phyloP scores from a whole-genome alignment of 345 rosid genomes.

The Streptanthus diversifolius region DNA sequence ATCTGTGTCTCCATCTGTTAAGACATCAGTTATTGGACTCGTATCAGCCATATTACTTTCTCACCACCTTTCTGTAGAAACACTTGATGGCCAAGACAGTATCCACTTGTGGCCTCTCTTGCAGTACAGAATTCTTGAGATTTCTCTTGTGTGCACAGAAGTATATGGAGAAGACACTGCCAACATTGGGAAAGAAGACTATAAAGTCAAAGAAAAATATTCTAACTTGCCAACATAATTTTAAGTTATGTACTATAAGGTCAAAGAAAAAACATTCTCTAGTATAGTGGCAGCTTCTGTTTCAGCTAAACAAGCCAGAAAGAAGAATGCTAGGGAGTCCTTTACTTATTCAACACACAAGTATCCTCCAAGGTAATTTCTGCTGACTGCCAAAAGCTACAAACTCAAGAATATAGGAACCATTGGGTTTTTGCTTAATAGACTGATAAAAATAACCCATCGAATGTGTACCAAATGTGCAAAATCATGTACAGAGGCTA shows the following conservation, averaged over 20 bases:
- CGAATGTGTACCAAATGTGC: neutral
- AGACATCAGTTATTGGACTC: slow-evolving; percentile 86
- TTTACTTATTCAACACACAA: slow-evolving; percentile 2
- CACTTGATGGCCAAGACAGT: slow-evolving; percentile 37
- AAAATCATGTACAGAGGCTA: neutral
- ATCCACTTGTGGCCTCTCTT: slow-evolving; percentile 41
- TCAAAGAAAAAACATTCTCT: neutral
- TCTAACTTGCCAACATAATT: neutral
- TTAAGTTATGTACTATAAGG: neutral
- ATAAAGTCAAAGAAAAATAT: neutral
- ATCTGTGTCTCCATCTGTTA: slow-evolving; percentile 90
- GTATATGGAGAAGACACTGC: neutral
- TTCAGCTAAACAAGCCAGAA: neutral
- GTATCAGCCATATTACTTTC: slow-evolving; percentile 78
- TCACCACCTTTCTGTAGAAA: slow-evolving; percentile 45
- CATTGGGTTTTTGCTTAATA: neutral
- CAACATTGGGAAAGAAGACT: neutral
- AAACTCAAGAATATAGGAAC: slow-evolving; percentile 7
- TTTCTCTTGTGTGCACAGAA: slow-evolving; percentile 6
- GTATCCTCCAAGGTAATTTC: neutral
- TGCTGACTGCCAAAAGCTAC: neutral
- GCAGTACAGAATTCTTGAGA: slow-evolving; percentile 30
- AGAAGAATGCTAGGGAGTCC: neutral
- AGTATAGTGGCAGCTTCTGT: neutral
- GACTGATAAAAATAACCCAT: neutral